Conservation (phyloP, 805 yeast genomes). For the Danielia oregonensis region DNA sequence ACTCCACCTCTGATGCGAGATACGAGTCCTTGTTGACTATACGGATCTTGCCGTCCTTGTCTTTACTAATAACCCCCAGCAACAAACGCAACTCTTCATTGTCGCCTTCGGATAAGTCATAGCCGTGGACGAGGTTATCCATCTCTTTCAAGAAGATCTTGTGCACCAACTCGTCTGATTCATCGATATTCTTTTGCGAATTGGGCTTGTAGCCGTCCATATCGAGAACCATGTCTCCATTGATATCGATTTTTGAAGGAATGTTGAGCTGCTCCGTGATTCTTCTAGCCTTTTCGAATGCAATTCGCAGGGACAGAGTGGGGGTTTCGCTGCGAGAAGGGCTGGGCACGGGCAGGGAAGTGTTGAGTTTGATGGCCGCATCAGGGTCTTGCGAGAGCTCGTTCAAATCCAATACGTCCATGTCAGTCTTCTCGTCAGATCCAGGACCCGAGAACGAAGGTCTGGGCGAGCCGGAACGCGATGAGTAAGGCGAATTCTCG, state of each 20-base stretch:
- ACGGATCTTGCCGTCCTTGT: conserved; percentile 64
- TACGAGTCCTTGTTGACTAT: conserved; percentile 33
- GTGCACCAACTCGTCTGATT: conserved; percentile 71
- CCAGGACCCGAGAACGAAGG: conserved; percentile 1
- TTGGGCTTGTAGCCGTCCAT: conserved; percentile 95
- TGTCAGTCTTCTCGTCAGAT: conserved; percentile 16
- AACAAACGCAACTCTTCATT: conserved; percentile 27
- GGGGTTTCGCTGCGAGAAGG: conserved; percentile 16
- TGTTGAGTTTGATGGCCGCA: conserved; percentile 22
- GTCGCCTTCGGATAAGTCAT: conserved; percentile 9
- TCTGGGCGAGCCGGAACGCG: conserved; percentile 22
- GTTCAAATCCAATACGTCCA: conserved; percentile 36
- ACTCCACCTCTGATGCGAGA: conserved; percentile 4
- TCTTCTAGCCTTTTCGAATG: conserved; percentile 56
- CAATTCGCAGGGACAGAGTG: conserved; percentile 19
- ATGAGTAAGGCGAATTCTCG: conserved; percentile 54
- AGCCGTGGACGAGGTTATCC: conserved; percentile 18
- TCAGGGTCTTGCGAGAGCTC: conserved; percentile 24
- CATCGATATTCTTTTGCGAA: conserved; percentile 63
- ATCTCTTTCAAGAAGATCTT: conserved; percentile 76
- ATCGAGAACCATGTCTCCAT: conserved; percentile 87
- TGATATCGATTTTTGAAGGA: conserved; percentile 81
- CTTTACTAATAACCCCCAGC: conserved; percentile 45
- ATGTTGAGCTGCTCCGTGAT: conserved; percentile 72
- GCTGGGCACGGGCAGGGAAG: conserved; percentile 14